A percentile compares a stretch with the other conserved stretches of the same genome.
Evolutionary conservation across 2,329 filamentous ascomycete species (phyloP).

Genomic region (Beauveria australis): DNA sequence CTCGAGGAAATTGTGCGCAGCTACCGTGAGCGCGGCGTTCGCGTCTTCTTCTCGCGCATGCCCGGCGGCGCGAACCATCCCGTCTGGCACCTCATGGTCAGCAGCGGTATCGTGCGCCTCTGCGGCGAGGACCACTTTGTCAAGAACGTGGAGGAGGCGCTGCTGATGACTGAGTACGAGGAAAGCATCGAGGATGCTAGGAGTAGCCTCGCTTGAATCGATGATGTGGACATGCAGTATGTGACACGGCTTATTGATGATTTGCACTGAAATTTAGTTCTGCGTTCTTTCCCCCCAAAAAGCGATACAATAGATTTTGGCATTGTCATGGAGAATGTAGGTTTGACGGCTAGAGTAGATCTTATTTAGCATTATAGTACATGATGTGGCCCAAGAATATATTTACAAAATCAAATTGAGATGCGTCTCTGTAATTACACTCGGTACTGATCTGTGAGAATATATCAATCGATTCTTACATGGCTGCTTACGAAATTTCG

Average conservation of each 20-base stretch:
- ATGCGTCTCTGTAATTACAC: background rate
- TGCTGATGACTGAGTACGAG: slow-evolving; percentile 71
- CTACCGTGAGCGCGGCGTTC: slow-evolving; percentile 69
- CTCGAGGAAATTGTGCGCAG: slow-evolving; percentile 77
- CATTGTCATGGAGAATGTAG: background rate
- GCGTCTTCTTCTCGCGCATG: slow-evolving; percentile 63
- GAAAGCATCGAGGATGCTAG: slow-evolving; percentile 30
- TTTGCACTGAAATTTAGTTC: background rate
- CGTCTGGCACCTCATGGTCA: slow-evolving; percentile 65
- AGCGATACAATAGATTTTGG: background rate
- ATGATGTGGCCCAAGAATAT: background rate
- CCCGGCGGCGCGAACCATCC: slow-evolving; percentile 38
- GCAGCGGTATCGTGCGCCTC: slow-evolving; percentile 76
- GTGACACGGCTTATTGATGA: background rate
- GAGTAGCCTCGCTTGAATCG: background rate
- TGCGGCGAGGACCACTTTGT: slow-evolving; percentile 74
- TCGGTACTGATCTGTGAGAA: no score
- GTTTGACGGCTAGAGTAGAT: background rate
- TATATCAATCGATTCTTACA: no score
- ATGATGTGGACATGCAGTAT: background rate
- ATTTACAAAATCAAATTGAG: background rate
- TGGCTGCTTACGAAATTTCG: no score
- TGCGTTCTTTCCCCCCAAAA: background rate
- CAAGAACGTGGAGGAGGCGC: slow-evolving; percentile 71
- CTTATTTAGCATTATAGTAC: background rate